Conservation (phyloP, 2,329 filamentous ascomycete species). For the Myriosclerotinia scirpicola region DNA sequence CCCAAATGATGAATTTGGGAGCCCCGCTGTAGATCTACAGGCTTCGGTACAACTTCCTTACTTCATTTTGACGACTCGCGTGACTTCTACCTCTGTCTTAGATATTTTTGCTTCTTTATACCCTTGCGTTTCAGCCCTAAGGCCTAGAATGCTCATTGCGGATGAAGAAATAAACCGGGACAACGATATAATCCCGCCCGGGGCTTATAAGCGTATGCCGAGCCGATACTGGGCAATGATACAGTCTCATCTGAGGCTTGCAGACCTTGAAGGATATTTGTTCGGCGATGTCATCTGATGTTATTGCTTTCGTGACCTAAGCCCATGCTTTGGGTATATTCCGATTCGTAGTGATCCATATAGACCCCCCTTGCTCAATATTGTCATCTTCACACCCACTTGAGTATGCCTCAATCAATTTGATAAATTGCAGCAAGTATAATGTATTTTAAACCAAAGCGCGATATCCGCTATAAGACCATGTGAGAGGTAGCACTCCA, state of each 20-base stretch:
- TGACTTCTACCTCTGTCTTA: neutral
- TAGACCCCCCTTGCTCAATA: neutral
- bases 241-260: neutral
- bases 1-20: neutral
- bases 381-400: neutral
- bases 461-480: neutral
- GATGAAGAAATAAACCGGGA: neutral
- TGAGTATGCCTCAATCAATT: neutral
- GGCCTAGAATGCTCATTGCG: neutral
- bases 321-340: neutral
- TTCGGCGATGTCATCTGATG: constrained; percentile 2
- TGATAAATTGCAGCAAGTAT: neutral
- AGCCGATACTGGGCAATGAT: constrained; percentile 4
- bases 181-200: neutral
- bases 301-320: neutral
- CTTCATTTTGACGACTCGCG: neutral
- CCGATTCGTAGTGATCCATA: constrained; percentile 5
- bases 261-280: neutral
- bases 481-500: neutral
- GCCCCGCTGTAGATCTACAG: neutral
- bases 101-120: neutral
- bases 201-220: neutral
- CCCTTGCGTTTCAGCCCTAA: constrained; percentile 10
- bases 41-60: neutral
- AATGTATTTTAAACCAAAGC: neutral